Conservation (phyloP, 495 filamentous ascomycete genomes). For the Aspergillus coremiiformis region DNA sequence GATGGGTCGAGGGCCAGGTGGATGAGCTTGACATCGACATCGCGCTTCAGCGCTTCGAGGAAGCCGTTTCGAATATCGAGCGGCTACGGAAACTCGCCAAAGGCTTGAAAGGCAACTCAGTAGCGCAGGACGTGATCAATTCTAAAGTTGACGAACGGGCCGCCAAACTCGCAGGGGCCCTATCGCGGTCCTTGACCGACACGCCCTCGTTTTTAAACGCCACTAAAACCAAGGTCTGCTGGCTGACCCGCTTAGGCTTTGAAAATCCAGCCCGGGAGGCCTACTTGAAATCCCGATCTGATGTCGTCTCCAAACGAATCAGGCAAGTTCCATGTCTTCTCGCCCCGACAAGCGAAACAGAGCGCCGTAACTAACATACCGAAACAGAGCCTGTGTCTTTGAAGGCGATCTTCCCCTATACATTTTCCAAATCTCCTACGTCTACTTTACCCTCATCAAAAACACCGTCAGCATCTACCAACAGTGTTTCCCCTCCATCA, state of each 20-base stretch:
- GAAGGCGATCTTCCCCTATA: conserved; percentile 87
- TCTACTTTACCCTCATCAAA: conserved; percentile 89
- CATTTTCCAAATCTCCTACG: conserved; percentile 91
- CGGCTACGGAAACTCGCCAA: conserved; percentile 70
- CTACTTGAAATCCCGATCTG: conserved; percentile 70
- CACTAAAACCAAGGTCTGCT: conserved; percentile 67
- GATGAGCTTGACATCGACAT: conserved; percentile 96
- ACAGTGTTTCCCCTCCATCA: conserved; percentile 73
- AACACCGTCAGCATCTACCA: conserved; percentile 88
- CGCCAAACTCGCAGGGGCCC: conserved; percentile 61
- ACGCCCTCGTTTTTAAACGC: conserved; percentile 62
- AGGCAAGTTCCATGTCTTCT: conserved; percentile 51
- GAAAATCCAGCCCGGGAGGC: conserved; percentile 82
- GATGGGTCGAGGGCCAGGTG: conserved; percentile 91
- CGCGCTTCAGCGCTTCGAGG: conserved; percentile 82
- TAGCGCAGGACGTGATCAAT: conserved; percentile 82
- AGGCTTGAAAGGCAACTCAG: conserved; percentile 71
- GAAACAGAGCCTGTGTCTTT: conserved; percentile 75
- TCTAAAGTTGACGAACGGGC: conserved; percentile 86
- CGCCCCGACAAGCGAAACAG: neutral
- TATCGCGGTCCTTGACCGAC: conserved; percentile 67
- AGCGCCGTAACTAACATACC: conserved; percentile 22
- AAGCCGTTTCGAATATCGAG: conserved; percentile 73
- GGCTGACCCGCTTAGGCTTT: conserved; percentile 79
- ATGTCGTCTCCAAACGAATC: conserved; percentile 69